Evolutionary conservation across 768 basidiomycete species (phyloP).

Genomic region (Russula olivacea): DNA sequence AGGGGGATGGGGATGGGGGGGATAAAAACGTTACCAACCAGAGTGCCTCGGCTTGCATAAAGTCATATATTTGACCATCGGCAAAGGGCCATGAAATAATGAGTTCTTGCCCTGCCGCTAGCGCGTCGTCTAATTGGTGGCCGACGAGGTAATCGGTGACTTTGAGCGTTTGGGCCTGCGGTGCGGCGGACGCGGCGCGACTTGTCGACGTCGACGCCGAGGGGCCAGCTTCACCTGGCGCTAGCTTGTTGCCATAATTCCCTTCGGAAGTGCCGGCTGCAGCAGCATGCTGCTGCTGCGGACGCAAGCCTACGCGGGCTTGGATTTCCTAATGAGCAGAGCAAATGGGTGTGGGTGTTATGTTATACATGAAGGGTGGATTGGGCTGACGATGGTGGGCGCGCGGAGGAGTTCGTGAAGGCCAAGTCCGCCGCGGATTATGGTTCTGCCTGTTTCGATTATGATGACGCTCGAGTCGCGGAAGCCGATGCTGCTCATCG

Average conservation of each 20-base stretch:
- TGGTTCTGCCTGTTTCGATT: slow-evolving; percentile 70
- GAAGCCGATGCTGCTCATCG: slow-evolving; percentile 50
- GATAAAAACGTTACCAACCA: slow-evolving; percentile 55
- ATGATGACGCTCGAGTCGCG: slow-evolving; percentile 78
- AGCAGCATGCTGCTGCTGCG: slow-evolving; percentile 9
- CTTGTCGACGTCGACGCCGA: slow-evolving; percentile 43
- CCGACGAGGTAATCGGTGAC: slow-evolving; percentile 84
- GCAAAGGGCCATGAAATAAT: slow-evolving; percentile 78
- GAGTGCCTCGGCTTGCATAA: slow-evolving; percentile 81
- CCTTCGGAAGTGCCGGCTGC: neutral
- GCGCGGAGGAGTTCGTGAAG: slow-evolving; percentile 71
- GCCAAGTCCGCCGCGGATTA: slow-evolving; percentile 71
- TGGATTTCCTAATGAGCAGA: slow-evolving; percentile 52
- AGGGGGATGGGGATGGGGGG: no score
- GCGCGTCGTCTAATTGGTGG: slow-evolving; percentile 69
- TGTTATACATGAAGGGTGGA: neutral
- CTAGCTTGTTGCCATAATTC: neutral
- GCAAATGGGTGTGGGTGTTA: neutral
- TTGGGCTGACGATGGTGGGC: slow-evolving; percentile 59
- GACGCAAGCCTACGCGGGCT: slow-evolving; percentile 73
- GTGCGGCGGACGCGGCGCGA: slow-evolving; percentile 44
- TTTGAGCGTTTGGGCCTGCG: slow-evolving; percentile 40
- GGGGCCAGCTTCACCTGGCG: slow-evolving; percentile 27
- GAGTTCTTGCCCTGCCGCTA: slow-evolving; percentile 67
- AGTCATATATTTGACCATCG: slow-evolving; percentile 66